A percentile compares a stretch with the other conserved stretches of the same genome.
Evolutionary conservation across 331 rosid species (phyloP).

Genomic region (Pyrus hybrid): DNA sequence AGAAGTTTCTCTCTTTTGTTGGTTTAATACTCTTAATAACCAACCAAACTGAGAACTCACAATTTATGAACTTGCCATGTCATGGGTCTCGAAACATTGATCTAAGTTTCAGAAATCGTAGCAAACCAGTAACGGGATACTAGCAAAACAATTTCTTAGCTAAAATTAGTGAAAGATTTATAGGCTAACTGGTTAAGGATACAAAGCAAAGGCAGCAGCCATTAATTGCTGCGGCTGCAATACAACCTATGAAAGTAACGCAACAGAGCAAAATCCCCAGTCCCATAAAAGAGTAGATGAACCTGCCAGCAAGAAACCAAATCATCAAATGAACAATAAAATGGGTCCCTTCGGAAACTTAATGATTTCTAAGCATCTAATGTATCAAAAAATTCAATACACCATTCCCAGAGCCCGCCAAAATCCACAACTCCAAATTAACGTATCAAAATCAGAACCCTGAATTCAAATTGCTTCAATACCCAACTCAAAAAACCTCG

Average conservation of each 20-base stretch:
- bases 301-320: slow-evolving; percentile 46
- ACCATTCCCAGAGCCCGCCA: background rate
- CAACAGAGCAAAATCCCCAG: slow-evolving; percentile 65
- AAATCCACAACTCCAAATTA: background rate
- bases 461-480: slow-evolving; percentile 1
- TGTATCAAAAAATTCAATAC: background rate
- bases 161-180: background rate
- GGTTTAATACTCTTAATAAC: background rate
- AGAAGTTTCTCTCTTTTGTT: background rate
- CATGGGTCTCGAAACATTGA: background rate
- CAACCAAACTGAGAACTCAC: background rate
- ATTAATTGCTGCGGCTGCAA: slow-evolving; percentile 78
- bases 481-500: background rate
- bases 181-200: slow-evolving; percentile 32
- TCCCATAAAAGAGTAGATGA: slow-evolving; percentile 79
- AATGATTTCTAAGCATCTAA: background rate
- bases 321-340: slow-evolving; percentile 3
- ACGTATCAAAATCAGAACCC: background rate
- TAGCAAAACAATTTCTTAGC: background rate
- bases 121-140: background rate
- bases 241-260: slow-evolving; percentile 67
- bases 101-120: background rate
- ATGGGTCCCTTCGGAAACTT: background rate
- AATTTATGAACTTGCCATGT: background rate
- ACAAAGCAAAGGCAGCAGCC: slow-evolving; percentile 95